phyloP scores from a whole-genome alignment of 2,329 filamentous ascomycete genomes.

The Aspergillus chevalieri region DNA sequence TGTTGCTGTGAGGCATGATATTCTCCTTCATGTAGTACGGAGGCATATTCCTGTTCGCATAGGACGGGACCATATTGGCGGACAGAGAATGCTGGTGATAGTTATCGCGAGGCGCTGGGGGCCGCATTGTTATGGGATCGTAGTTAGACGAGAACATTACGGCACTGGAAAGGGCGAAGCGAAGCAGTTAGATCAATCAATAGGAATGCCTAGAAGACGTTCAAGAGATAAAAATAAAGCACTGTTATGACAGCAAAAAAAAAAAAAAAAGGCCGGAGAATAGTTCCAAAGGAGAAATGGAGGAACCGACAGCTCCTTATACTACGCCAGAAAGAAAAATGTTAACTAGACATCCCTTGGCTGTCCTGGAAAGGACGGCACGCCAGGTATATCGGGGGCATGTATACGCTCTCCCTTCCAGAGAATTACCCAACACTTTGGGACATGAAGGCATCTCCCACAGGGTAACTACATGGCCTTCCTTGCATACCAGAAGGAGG shows the following conservation, averaged over 20 bases:
- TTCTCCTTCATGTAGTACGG: slow-evolving; percentile 14
- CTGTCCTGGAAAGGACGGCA: slow-evolving; percentile 12
- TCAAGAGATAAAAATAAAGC: not conserved
- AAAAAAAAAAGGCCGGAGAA: not conserved
- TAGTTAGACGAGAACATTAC: slow-evolving; percentile 27
- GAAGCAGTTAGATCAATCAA: slow-evolving; percentile 11
- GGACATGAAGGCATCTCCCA: slow-evolving; percentile 18
- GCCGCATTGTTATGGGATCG: slow-evolving; percentile 17
- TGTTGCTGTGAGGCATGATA: slow-evolving; percentile 6
- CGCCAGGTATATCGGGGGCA: slow-evolving; percentile 12
- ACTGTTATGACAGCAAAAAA: not conserved
- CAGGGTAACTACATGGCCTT: slow-evolving; percentile 19
- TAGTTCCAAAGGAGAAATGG: slow-evolving; percentile 16
- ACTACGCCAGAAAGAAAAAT: slow-evolving; percentile 10
- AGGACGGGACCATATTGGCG: slow-evolving; percentile 11
- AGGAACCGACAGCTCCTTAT: slow-evolving; percentile 26
- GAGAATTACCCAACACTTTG: slow-evolving; percentile 20
- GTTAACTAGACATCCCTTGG: slow-evolving; percentile 25
- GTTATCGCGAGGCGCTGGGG: slow-evolving; percentile 11
- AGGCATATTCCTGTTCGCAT: slow-evolving; percentile 10
- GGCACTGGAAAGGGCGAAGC: slow-evolving; percentile 7
- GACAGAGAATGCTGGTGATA: slow-evolving; percentile 16
- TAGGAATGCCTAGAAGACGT: not conserved
- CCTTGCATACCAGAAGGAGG: slow-evolving; percentile 35
- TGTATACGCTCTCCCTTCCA: slow-evolving; percentile 21